A percentile compares a stretch with the other conserved stretches of the same genome.
These are phyloP conservation scores for Candida patagonica DNA, from an alignment of 805 yeast species.

Conservation along the genomic window DNA sequence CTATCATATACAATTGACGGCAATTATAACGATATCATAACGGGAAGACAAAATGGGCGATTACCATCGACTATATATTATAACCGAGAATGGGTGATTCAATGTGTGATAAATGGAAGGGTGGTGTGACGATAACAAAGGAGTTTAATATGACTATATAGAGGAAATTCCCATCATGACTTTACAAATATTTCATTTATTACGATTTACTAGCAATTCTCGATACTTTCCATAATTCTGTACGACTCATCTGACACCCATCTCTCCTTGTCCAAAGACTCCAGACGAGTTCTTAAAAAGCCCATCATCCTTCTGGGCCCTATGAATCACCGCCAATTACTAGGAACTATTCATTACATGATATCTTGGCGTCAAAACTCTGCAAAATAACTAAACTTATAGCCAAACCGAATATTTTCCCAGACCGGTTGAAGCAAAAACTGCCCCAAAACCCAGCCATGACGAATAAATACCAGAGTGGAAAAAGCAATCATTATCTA, in stretches of 20 bases:
- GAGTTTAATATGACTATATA: background rate
- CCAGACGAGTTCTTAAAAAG: conserved; percentile 14
- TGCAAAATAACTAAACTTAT: too few relatives aligned
- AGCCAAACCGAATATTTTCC: too few relatives aligned
- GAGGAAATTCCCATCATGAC: too few relatives aligned
- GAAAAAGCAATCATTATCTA: too few relatives aligned
- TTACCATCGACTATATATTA: conserved; percentile 10
- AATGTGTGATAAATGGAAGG: conserved; percentile 24
- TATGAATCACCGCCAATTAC: conserved; percentile 8
- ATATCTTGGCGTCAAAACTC: too few relatives aligned
- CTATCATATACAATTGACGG: conserved; percentile 10
- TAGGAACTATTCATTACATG: background rate
- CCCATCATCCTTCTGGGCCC: conserved; percentile 8
- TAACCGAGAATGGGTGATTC: conserved; percentile 25
- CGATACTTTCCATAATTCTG: too few relatives aligned
- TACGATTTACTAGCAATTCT: too few relatives aligned
- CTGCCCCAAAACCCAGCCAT: background rate
- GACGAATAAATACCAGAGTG: too few relatives aligned
- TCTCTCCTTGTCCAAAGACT: conserved; percentile 7
- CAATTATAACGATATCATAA: conserved; percentile 1
- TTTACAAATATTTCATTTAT: too few relatives aligned
- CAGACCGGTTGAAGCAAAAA: conserved; percentile 1
- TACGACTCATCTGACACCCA: conserved; percentile 12
- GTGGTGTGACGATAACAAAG: conserved; percentile 13
- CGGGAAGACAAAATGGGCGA: conserved; percentile 2